These are phyloP conservation scores for Penicillium vulpinum DNA, from an alignment of 2,329 filamentous ascomycete genomes.

Conservation along the genomic window DNA sequence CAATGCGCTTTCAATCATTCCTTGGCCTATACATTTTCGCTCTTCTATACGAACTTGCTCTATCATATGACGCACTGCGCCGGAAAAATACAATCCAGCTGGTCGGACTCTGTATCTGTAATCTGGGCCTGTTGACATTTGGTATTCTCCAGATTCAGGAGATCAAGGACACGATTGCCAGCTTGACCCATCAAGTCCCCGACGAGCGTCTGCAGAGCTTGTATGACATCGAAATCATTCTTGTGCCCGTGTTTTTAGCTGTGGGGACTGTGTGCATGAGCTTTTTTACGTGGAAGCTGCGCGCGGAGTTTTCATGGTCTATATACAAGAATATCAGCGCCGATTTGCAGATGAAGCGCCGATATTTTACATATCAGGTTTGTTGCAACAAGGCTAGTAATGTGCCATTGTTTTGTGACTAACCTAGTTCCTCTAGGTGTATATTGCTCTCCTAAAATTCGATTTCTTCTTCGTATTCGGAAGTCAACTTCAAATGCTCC, in stretches of 20 bases:
- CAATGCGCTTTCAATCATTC: conserved; percentile 21
- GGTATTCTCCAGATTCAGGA: conserved; percentile 19
- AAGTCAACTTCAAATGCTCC: conserved; percentile 21
- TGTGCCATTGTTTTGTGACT: neutral
- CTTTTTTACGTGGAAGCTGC: conserved; percentile 21
- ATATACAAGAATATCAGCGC: conserved; percentile 26
- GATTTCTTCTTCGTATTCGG: conserved; percentile 25
- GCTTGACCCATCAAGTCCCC: neutral
- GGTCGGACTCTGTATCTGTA: conserved; percentile 20
- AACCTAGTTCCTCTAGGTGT: conserved; percentile 12
- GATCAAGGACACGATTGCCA: conserved; percentile 12
- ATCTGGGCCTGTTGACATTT: conserved; percentile 20
- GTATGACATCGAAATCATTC: conserved; percentile 15
- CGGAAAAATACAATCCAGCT: conserved; percentile 24
- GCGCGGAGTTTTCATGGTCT: conserved; percentile 22
- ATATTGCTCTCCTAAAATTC: conserved; percentile 23
- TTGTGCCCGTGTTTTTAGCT: conserved; percentile 20
- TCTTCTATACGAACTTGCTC: conserved; percentile 19
- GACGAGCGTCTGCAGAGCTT: conserved; percentile 4
- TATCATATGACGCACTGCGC: conserved; percentile 23
- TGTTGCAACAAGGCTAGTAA: neutral
- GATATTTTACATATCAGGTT: conserved; percentile 22
- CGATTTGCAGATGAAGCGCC: conserved; percentile 23
- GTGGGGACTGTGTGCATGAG: conserved; percentile 14
- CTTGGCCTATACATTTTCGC: conserved; percentile 24